Evolutionary conservation across 352 stramenopile genomes (phyloP), one percentile per base, ranked within the genome.

Genomic region (Globisporangium ultimum): DNA sequence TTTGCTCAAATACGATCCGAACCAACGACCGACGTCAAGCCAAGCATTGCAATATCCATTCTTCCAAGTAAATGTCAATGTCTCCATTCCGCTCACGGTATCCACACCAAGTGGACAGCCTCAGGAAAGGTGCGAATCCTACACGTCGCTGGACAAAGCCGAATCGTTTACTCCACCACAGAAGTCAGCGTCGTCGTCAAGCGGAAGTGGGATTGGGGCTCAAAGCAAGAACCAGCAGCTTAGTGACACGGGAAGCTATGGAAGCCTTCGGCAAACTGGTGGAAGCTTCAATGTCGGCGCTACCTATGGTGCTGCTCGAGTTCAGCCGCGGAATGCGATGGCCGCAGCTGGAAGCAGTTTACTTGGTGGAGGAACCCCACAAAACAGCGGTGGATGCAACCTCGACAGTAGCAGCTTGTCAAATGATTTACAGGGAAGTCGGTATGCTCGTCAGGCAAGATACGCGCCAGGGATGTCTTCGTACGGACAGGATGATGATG

Each of bases 31-130:
- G 11, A 98, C 90, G 34, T 96, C 93, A 14, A 94, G 78, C 48
- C 91, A 98, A 64, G 85, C 88, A n/a, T 66, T 98, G 41, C 91
- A 98, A 63, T 97, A 98, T 66, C 84, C 94, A 3, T 98, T 98
- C 67, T 98, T 98, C 70, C 88, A 93, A 67, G 87, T 92, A 13
- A 91, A 85, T 50, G 60, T 92, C 48, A 90, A 88, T 58, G 78
- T 90, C 53, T 77, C 78, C 0, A 80, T 83, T 58, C 84, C 83
- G 10, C 58, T 92, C n/a, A 88, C 70, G 8, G 72, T 88, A 17
- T 89, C 81, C 46, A 92, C 82, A 11, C 80, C 78, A 13, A 79
- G 66, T 13, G 72, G 58, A 7, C 77, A 81, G 34, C 72, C 76
- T 11, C 74, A 89, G n/a, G 72, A 87, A 34, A 60, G 66, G 17